phyloP scores from a whole-genome alignment of 1,284 basidiomycete species.

The Pholiota adiposa region DNA sequence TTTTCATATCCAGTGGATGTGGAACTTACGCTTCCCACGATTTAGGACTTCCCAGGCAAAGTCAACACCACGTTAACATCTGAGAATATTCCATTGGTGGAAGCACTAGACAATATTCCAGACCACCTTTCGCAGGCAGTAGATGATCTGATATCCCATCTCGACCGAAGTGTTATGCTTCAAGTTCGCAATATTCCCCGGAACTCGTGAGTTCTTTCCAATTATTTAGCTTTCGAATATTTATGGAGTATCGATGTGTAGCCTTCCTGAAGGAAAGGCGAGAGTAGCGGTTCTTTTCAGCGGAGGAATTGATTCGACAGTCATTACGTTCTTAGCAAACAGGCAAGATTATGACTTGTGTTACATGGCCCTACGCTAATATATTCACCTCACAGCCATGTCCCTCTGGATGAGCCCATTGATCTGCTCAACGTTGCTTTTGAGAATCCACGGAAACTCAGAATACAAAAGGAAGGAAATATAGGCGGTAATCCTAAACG shows the following conservation, averaged over 20 bases:
- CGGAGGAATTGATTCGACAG: slow-evolving; percentile 93
- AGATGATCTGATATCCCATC: slow-evolving; percentile 53
- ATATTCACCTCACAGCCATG: slow-evolving; percentile 48
- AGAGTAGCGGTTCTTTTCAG: slow-evolving; percentile 91
- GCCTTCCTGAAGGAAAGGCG: slow-evolving; percentile 41
- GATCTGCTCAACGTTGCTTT: slow-evolving; percentile 97
- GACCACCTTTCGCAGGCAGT: slow-evolving; percentile 47
- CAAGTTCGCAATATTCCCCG: slow-evolving; percentile 62
- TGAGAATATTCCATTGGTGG: slow-evolving; percentile 39
- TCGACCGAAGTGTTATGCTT: slow-evolving; percentile 65
- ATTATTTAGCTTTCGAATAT: neutral
- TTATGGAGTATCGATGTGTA: slow-evolving; percentile 3
- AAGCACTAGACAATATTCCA: slow-evolving; percentile 49
- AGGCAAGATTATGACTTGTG: slow-evolving; percentile 41
- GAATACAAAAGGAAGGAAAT: slow-evolving; percentile 51
- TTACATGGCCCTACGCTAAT: slow-evolving; percentile 1
- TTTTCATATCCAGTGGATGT: slow-evolving; percentile 1
- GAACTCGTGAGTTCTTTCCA: slow-evolving; percentile 34
- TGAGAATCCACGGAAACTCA: slow-evolving; percentile 84
- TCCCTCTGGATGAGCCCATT: slow-evolving; percentile 80
- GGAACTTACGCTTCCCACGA: neutral
- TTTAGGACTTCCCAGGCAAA: slow-evolving; percentile 48
- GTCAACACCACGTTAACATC: slow-evolving; percentile 57
- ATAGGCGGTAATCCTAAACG: slow-evolving; percentile 44
- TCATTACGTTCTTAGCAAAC: slow-evolving; percentile 82